Evolutionary conservation across 2,329 filamentous ascomycete species (phyloP).

Genomic region (Alternaria conjuncta): DNA sequence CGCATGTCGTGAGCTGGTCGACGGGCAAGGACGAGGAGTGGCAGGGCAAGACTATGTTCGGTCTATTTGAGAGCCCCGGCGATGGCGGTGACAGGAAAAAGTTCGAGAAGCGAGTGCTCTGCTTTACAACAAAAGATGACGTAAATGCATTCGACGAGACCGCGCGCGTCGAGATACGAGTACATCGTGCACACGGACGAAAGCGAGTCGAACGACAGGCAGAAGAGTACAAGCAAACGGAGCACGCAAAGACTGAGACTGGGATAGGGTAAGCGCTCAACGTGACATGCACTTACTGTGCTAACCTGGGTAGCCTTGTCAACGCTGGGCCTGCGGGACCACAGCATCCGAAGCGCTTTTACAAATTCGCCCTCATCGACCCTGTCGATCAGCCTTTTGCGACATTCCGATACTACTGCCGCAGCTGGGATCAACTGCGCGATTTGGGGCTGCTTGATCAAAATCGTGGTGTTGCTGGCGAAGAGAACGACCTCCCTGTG

Average conservation of each 20-base stretch:
- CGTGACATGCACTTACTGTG: background rate
- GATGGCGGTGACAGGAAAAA: conserved; percentile 36
- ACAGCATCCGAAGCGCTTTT: conserved; percentile 53
- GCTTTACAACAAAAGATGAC: conserved; percentile 39
- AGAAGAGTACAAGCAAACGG: conserved; percentile 29
- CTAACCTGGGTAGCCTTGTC: conserved; percentile 41
- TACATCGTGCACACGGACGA: conserved; percentile 51
- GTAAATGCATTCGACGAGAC: conserved; percentile 28
- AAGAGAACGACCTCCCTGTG: conserved; percentile 29
- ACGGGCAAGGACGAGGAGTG: conserved; percentile 51
- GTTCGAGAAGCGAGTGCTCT: conserved; percentile 52
- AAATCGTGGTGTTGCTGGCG: conserved; percentile 16
- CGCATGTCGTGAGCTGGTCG: conserved; percentile 53
- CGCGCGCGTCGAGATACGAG: conserved; percentile 50
- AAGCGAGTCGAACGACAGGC: conserved; percentile 45
- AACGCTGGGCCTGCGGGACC: conserved; percentile 47
- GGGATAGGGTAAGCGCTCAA: conserved; percentile 39
- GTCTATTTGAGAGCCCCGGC: conserved; percentile 46
- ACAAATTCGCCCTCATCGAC: conserved; percentile 59
- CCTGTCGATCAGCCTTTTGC: conserved; percentile 56
- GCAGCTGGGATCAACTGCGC: conserved; percentile 37
- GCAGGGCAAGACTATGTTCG: conserved; percentile 55
- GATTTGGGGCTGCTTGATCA: conserved; percentile 29
- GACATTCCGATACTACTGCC: conserved; percentile 52
- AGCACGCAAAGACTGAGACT: conserved; percentile 21